Evolutionary conservation across 352 stramenopile genomes (phyloP).

Genomic region (Pythium rishiriense): DNA sequence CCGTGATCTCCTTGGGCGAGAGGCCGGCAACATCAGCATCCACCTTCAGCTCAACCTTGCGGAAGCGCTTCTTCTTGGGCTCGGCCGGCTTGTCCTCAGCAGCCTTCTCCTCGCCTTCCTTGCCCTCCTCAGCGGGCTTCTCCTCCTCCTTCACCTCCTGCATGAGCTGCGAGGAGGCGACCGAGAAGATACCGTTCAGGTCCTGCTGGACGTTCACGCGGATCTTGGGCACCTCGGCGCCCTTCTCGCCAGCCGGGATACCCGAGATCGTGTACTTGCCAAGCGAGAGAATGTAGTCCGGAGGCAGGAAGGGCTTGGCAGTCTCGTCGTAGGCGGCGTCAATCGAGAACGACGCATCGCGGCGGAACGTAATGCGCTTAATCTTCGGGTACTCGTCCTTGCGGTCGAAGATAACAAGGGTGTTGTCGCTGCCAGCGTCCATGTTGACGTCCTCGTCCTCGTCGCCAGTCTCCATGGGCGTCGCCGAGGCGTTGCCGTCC

Average conservation of each 20-base stretch:
- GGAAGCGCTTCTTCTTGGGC: constrained; percentile 96
- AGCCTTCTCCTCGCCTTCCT: constrained; percentile 67
- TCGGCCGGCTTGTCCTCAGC: constrained; percentile 72
- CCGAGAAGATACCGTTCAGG: constrained; percentile 95
- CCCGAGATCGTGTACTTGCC: constrained; percentile 93
- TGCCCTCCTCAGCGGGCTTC: constrained; percentile 60
- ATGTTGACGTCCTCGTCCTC: constrained; percentile 90
- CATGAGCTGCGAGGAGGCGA: constrained; percentile 97
- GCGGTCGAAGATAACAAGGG: constrained; percentile 94
- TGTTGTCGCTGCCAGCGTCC: constrained; percentile 73
- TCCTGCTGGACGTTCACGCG: constrained; percentile 98
- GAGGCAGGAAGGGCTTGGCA: constrained; percentile 58
- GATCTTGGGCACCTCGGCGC: constrained; percentile 87
- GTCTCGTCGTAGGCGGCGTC: constrained; percentile 88
- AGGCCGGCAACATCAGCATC: constrained; percentile 64
- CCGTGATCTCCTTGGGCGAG: constrained; percentile 51
- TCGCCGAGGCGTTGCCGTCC: constrained; percentile 48
- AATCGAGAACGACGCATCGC: constrained; percentile 92
- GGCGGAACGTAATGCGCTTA: constrained; percentile 96
- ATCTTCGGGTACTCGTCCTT: constrained; percentile 97
- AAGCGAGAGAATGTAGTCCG: constrained; percentile 80
- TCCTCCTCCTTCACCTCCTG: constrained; percentile 94
- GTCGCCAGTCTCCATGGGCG: constrained; percentile 54
- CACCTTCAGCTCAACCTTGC: constrained; percentile 85
- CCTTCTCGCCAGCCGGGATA: constrained; percentile 72